A percentile compares a stretch with the other conserved stretches of the same genome.
Conservation (phyloP, 768 basidiomycete species). For the Lactarius hatsudake region DNA sequence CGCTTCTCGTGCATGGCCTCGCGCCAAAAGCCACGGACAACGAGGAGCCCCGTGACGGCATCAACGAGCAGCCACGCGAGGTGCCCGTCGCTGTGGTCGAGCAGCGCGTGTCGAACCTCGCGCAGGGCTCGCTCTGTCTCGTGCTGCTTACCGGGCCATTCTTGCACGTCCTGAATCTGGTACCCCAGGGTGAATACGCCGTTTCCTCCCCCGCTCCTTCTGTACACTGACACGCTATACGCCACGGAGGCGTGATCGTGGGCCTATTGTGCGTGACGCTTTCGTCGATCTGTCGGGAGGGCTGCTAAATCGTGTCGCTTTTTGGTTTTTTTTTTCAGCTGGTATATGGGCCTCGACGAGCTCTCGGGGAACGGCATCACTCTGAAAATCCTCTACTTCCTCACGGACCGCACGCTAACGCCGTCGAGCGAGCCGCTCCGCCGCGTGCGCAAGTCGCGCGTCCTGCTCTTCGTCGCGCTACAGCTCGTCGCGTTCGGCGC, state of each 20-base stretch:
- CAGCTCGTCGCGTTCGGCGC: conserved; percentile 84
- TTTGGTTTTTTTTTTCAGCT: conserved; percentile 41
- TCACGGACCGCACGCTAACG: conserved; percentile 67
- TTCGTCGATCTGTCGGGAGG: background rate
- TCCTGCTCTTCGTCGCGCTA: conserved; percentile 67
- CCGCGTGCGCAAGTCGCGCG: conserved; percentile 68
- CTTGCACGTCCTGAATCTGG: conserved; percentile 71
- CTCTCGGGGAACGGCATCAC: conserved; percentile 82
- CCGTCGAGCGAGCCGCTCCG: conserved; percentile 66
- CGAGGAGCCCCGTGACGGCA: conserved; percentile 37
- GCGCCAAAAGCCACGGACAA: conserved; percentile 33
- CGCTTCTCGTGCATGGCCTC: conserved; percentile 67
- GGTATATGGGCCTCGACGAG: conserved; percentile 91
- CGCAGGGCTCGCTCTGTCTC: conserved; percentile 75
- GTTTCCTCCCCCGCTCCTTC: conserved; percentile 34
- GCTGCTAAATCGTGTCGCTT: background rate
- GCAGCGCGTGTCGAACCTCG: conserved; percentile 89
- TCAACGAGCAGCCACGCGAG: conserved; percentile 37
- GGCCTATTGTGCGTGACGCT: conserved; percentile 69
- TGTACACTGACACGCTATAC: background rate
- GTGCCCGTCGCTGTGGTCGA: conserved; percentile 78
- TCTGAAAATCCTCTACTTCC: conserved; percentile 71
- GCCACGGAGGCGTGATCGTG: conserved; percentile 60
- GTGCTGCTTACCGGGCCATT: conserved; percentile 81
- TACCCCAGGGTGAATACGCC: conserved; percentile 51